Evolutionary conservation across 2,329 filamentous ascomycete genomes (phyloP), one percentile per base, ranked within the genome.

Genomic region (Trichoderma sp.): DNA sequence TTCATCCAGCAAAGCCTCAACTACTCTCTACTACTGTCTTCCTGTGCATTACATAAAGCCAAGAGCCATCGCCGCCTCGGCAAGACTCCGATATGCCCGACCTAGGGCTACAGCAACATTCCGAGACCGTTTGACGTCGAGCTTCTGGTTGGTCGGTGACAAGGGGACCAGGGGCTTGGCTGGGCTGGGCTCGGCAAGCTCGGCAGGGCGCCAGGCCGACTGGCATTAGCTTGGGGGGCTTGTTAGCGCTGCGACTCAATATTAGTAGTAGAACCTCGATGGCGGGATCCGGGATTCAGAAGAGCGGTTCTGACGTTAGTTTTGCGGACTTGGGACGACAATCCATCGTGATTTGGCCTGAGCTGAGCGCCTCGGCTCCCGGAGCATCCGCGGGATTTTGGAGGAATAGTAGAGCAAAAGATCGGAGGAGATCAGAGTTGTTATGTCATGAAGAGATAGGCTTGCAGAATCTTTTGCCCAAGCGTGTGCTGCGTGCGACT

Each of bases 141-240:
- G 24, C 56, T 9, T 56, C 38, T 72, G 69, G 69, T 72, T 72
- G 69, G 69, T 21, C 21, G 11, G 21, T 27, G 27, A 21, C 59
- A 45, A 35, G 12, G 35, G 38, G 18, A 41, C 38, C 18, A 45
- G 41, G 41, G 53, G 67, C 67, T 60, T 62, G 56, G 67, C 50
- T 59, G 35, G 56, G 60, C 60, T 62, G 59, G 59, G 27, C 29
- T 73, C 71, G 71, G 71, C 71, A 73, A 38, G 60, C 60, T 73
- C 71, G 71, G 71, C 71, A 73, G 71, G 56, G 68, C 56, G 68
- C 68, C 24, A 50, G 38, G 41, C 69, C 69, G 41, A 41, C 38
- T 65, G 60, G 41, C 41, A 27, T 29, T 65, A 73, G 45, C 71
- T 24, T 53, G 41, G n/a, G 35, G 27, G 35, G 41, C 41, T 45